These are phyloP conservation scores for Lactarius deliciosus DNA, from an alignment of 768 basidiomycete species.

Conservation along the genomic window DNA sequence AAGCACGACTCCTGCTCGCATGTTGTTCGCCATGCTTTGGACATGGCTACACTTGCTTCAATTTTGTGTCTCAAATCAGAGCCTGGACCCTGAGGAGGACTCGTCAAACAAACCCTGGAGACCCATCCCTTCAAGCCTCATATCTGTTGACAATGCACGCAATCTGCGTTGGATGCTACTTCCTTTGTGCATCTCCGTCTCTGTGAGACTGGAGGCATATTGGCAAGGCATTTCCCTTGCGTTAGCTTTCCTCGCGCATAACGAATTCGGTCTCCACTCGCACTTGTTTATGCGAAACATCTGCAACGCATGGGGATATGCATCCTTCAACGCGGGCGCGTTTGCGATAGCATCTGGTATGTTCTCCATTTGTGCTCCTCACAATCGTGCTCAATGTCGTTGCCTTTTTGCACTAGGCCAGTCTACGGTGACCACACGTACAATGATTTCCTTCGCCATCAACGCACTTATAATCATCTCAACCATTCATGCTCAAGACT, in stretches of 20 bases:
- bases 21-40: slow-evolving; percentile 28
- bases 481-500: slow-evolving; percentile 42
- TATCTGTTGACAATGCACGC: slow-evolving; percentile 26
- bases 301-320: slow-evolving; percentile 29
- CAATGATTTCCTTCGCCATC: slow-evolving; percentile 26
- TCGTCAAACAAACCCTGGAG: slow-evolving; percentile 32
- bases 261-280: slow-evolving; percentile 30
- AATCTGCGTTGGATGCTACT: slow-evolving; percentile 32
- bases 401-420: background rate
- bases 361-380: background rate
- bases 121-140: slow-evolving; percentile 32
- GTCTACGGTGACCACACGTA: slow-evolving; percentile 5
- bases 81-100: slow-evolving; percentile 32
- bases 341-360: slow-evolving; percentile 17
- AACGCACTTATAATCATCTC: slow-evolving; percentile 37
- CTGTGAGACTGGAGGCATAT: slow-evolving; percentile 17
- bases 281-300: slow-evolving; percentile 28
- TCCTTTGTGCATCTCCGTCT: slow-evolving; percentile 27
- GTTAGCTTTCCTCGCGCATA: slow-evolving; percentile 28
- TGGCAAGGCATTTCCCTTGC: slow-evolving; percentile 26
- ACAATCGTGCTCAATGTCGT: background rate
- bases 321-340: slow-evolving; percentile 33
- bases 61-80: slow-evolving; percentile 35
- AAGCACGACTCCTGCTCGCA: background rate
- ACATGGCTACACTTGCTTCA: slow-evolving; percentile 37